These are phyloP conservation scores for Leptodontidium sp. DNA, from an alignment of 2,329 filamentous ascomycete genomes.

Conservation along the genomic window DNA sequence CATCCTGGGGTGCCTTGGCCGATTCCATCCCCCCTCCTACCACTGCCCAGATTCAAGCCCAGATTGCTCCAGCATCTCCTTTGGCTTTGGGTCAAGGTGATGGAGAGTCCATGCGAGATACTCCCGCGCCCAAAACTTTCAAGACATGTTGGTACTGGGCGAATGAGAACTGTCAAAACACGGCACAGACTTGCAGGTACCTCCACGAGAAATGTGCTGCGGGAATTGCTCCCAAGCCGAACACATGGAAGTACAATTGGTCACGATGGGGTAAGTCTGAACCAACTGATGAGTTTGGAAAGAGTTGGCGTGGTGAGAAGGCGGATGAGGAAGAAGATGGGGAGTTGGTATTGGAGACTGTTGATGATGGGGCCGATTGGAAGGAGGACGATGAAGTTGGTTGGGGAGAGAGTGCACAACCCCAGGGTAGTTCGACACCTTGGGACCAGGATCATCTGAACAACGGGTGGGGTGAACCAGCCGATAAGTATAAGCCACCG, in stretches of 20 bases:
- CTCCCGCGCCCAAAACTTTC: background rate
- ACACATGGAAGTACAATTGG: constrained; percentile 8
- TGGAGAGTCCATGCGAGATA: background rate
- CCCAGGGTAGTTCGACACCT: background rate
- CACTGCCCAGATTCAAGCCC: constrained; percentile 5
- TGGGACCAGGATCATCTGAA: background rate
- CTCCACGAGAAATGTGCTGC: constrained; percentile 26
- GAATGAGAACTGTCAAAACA: constrained; percentile 25
- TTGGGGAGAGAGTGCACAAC: constrained; percentile 20
- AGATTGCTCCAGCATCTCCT: constrained; percentile 1
- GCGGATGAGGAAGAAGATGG: constrained; percentile 14
- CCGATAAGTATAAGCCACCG: constrained; percentile 33
- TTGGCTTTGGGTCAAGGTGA: constrained; percentile 1
- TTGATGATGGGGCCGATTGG: constrained; percentile 11
- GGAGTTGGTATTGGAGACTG: constrained; percentile 25
- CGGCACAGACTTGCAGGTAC: constrained; percentile 32
- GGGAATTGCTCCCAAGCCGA: constrained; percentile 27
- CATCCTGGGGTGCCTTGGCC: constrained; percentile 37
- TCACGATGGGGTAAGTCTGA: background rate
- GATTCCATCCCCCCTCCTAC: constrained; percentile 28
- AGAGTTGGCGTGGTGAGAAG: constrained; percentile 6
- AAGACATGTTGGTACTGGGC: constrained; percentile 39
- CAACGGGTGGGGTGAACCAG: constrained; percentile 18
- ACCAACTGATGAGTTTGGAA: constrained; percentile 8
- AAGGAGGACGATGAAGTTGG: constrained; percentile 12